A percentile compares a stretch with the other conserved stretches of the same genome.
phyloP scores from a whole-genome alignment of 225 moss, liverwort and hornwort genomes.

The Polytrichum commune region DNA sequence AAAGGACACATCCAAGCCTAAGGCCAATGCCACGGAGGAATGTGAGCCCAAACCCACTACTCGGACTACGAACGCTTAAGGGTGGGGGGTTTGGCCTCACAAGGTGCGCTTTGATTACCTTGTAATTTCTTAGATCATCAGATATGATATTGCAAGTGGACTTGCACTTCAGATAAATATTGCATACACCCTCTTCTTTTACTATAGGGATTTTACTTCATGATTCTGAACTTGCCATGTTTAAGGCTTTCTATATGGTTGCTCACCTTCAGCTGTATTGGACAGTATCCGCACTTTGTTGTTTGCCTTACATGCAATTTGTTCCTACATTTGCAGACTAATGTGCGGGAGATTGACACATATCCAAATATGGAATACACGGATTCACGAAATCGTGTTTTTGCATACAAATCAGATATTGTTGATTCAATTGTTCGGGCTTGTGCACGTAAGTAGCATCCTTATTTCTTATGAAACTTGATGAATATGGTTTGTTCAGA shows the following conservation, averaged over 20 bases:
- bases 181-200: neutral
- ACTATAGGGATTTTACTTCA: neutral
- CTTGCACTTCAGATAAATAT: neutral
- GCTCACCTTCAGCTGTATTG: neutral
- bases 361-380: conserved; percentile 87
- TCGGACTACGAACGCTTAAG: too few species aligned
- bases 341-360: conserved; percentile 84
- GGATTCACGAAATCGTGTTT: conserved; percentile 80
- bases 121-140: too few species aligned
- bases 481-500: too few species aligned
- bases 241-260: too few species aligned
- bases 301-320: neutral
- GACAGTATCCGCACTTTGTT: too few species aligned
- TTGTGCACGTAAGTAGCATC: conserved; percentile 82
- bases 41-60: too few species aligned
- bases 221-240: too few species aligned
- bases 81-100: too few species aligned
- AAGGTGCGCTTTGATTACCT: conserved; percentile 29
- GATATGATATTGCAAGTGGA: too few species aligned
- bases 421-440: conserved; percentile 82
- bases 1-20: too few species aligned
- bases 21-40: too few species aligned
- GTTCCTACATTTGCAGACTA: conserved; percentile 59
- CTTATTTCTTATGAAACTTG: neutral
- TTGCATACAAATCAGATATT: conserved; percentile 73